Evolutionary conservation across 169 alveolate genomes (phyloP), one percentile per base, ranked within the genome.

Genomic region (Plasmodium relictum): DNA sequence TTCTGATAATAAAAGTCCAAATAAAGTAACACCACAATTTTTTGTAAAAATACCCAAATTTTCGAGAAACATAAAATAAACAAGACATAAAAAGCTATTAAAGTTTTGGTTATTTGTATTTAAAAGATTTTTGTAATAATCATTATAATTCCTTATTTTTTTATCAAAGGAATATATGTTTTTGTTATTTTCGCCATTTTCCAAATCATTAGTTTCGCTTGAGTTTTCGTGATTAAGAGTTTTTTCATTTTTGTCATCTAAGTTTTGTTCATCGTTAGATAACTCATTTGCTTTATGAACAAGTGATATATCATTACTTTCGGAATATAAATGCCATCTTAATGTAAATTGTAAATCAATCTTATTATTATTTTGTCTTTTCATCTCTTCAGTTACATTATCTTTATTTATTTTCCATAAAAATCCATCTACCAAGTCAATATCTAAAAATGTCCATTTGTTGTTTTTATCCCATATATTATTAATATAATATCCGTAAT

Each of bases 21-120:
- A 94, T 44, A 93, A 91, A 0, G 95, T 94, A 41, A 91, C 94
- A 8, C 96, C 95, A 65, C 95, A 92, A 74, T 66, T 76, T 62
- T 74, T 89, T 1, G 96, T 88, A 37, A 94, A 92, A 48, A 91
- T 90, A 6, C 95, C 95, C 58, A 94, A 37, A 73, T 92, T 94
- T 26, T 94, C 96, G 24, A 94, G 93, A 62, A 94, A 59, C 90
- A 94, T 92, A 58, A 65, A 94, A 78, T 90, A 87, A 45, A 92
- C 63, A 14, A 78, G 41, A 39, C 92, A 88, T 18, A 73, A 73
- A 65, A 86, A 37, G 14, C 93, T 90, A 24, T 72, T 63, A 31
- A 70, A 85, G 42, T 71, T 89, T 39, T 85, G 86, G 18, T 94
- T 93, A 22, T 73, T 58, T 18, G 56, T 68, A 22, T 56, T 50